Base-by-base conservation (phyloP, 257 asterid species). In the Echites panduratus region DNA sequence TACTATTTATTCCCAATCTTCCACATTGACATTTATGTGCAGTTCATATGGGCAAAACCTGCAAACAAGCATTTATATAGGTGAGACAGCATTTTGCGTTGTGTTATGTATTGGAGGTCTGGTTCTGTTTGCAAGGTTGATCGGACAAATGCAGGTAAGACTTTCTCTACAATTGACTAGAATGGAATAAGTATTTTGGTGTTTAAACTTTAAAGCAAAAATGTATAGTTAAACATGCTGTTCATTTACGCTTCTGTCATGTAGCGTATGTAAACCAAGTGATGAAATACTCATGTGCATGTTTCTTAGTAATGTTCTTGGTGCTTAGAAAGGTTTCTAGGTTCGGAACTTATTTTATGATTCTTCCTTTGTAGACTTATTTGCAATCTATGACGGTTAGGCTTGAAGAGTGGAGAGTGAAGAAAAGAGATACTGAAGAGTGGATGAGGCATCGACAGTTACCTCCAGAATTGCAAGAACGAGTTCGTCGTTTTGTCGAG, bases 381-480 rank as follows among this genome's bases (percentile, higher is more conserved):
- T 79, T 92, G 86, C 88, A 85, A 86, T 95, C 99, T 75, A 83
- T 90, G 95, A 87, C 98, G 73, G 89, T 95, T 79, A 95, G 94
- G 72, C 87, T 95, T 50, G 99, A 95, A 86, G 99, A 95, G 82
- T 92, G 99, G 98, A 83, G 99, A 75, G 77, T 90, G 29, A 90
- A 80, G 86, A 86, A 88, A 86, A 81, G 99, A 75, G 99, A 95
- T 73, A 85, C 91, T 0, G 99, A 95, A 76, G 99, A 95, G 79
- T 95, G 99, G 99, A 95, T 95, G 99, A 86, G 97, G 89, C 99
- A 86, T 76, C 90, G 99, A 9, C 99, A 95, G 84, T 77, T 95
- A 80, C 97, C 99, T 38, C 86, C 84, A 17, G 88, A 88, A 38
- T 68, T 95, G 79, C 98, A 92, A 81, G 97, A 90, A 76, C 98